Percentiles rank a stretch among this genome's conserved stretches.
Evolutionary conservation across 345 rosid genomes (phyloP).

Genomic region (Passiflora organensis): DNA sequence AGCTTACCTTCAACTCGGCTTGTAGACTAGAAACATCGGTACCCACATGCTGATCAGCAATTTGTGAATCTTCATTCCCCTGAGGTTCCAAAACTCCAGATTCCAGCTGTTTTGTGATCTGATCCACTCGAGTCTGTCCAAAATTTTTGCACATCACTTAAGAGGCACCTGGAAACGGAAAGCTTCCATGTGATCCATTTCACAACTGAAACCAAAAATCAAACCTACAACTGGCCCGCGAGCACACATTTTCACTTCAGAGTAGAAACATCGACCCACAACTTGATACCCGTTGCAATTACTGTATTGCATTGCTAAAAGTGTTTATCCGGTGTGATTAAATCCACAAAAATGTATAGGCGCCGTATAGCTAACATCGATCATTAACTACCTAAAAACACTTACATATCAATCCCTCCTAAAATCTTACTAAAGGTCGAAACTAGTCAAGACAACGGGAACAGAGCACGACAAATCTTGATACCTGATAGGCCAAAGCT

Average conservation of each 20-base stretch:
- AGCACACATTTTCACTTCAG: too few species aligned
- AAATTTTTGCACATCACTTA: conserved; percentile 63
- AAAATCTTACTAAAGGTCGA: too few species aligned
- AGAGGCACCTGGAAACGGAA: conserved; percentile 57
- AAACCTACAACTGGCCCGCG: conserved; percentile 26
- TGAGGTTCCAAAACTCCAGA: conserved; percentile 45
- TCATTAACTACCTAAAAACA: too few species aligned
- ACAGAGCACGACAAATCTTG: too few species aligned
- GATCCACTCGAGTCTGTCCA: conserved; percentile 94
- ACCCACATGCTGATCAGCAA: conserved; percentile 29
- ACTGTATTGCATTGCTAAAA: too few species aligned
- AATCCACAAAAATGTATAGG: too few species aligned
- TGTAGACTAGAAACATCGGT: conserved; percentile 22
- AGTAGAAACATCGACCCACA: too few species aligned
- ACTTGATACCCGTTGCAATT: too few species aligned
- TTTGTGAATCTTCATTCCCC: conserved; percentile 25
- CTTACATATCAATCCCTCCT: too few species aligned
- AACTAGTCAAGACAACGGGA: too few species aligned
- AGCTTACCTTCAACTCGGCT: conserved; percentile 37
- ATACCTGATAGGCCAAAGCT: conserved; percentile 88
- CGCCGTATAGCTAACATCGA: too few species aligned
- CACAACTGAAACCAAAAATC: conserved; percentile 33
- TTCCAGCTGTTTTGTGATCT: conserved; percentile 55
- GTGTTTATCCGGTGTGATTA: too few species aligned
- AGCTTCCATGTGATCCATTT: conserved; percentile 53